Conservation (phyloP, 2,329 filamentous ascomycete genomes). For the Tolypocladium tundrense region DNA sequence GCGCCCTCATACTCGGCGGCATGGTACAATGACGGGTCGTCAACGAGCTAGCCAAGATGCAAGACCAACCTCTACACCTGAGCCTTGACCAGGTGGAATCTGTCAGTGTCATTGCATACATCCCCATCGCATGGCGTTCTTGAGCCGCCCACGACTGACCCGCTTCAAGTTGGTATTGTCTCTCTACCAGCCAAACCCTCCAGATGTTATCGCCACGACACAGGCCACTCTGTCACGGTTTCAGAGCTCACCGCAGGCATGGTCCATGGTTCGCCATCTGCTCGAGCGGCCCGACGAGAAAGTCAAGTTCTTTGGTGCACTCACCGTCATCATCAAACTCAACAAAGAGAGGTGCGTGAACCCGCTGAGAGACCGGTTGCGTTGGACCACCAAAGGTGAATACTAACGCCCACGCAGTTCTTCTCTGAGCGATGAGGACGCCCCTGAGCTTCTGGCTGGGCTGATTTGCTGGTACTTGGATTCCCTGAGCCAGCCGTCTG, state of each 20-base stretch:
- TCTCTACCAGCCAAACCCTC: conserved; percentile 41
- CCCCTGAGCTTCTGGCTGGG: conserved; percentile 47
- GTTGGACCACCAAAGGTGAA: not conserved
- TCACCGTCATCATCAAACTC: conserved; percentile 89
- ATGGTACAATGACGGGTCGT: conserved; percentile 1
- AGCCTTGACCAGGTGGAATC: conserved; percentile 13
- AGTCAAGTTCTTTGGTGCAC: conserved; percentile 82
- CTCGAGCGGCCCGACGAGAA: conserved; percentile 60
- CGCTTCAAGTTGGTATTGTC: conserved; percentile 35
- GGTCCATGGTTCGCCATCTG: conserved; percentile 73
- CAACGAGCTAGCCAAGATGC: conserved; percentile 4
- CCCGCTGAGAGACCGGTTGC: not conserved
- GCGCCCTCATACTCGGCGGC: not conserved
- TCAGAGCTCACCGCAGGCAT: conserved; percentile 72
- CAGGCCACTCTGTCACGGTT: conserved; percentile 70
- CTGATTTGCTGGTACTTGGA: conserved; percentile 53
- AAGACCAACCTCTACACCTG: conserved; percentile 8
- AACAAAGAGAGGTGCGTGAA: conserved; percentile 67
- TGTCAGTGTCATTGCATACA: conserved; percentile 6
- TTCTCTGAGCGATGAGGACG: conserved; percentile 45
- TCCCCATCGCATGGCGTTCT: not conserved
- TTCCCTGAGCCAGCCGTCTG: conserved; percentile 39
- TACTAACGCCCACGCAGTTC: conserved; percentile 17
- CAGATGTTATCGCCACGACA: conserved; percentile 35
- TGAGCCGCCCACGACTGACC: not conserved